phyloP scores from a whole-genome alignment of 495 filamentous ascomycete species.

The Umbilicaria muhlenbergii region DNA sequence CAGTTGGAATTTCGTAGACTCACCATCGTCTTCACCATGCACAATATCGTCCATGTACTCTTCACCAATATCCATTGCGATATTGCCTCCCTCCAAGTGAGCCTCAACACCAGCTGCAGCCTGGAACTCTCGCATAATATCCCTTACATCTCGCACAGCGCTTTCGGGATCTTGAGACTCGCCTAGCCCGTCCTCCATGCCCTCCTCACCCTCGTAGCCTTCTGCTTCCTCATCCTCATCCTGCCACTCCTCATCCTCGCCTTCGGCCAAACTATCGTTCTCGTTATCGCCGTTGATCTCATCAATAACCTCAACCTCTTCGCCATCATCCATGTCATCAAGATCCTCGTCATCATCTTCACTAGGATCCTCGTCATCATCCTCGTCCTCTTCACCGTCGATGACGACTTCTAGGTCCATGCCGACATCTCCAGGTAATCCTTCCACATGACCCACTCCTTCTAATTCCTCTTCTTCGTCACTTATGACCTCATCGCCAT shows the following conservation, averaged over 20 bases:
- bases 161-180: slow-evolving; percentile 7
- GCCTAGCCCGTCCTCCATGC: slow-evolving; percentile 34
- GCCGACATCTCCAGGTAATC: slow-evolving; percentile 59
- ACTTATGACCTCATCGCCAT: slow-evolving; percentile 65
- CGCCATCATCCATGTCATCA: slow-evolving; percentile 44
- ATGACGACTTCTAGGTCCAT: slow-evolving; percentile 77
- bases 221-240: slow-evolving; percentile 43
- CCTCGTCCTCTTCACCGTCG: slow-evolving; percentile 52
- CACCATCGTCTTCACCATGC: slow-evolving; percentile 48
- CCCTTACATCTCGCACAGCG: slow-evolving; percentile 11
- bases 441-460: slow-evolving; percentile 73
- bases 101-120: slow-evolving; percentile 9
- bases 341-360: slow-evolving; percentile 53
- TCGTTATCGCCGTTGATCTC: slow-evolving; percentile 48
- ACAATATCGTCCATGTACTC: slow-evolving; percentile 41
- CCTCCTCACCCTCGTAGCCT: slow-evolving; percentile 25
- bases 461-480: slow-evolving; percentile 77
- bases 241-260: slow-evolving; percentile 44
- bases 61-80: slow-evolving; percentile 8
- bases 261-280: slow-evolving; percentile 43
- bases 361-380: slow-evolving; percentile 43
- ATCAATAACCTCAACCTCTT: slow-evolving; percentile 41
- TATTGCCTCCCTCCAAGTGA: slow-evolving; percentile 8
- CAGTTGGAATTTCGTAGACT: slow-evolving; percentile 30
- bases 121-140: slow-evolving; percentile 12